phyloP scores from a whole-genome alignment of 768 basidiomycete species.

The Boletus fagicola region DNA sequence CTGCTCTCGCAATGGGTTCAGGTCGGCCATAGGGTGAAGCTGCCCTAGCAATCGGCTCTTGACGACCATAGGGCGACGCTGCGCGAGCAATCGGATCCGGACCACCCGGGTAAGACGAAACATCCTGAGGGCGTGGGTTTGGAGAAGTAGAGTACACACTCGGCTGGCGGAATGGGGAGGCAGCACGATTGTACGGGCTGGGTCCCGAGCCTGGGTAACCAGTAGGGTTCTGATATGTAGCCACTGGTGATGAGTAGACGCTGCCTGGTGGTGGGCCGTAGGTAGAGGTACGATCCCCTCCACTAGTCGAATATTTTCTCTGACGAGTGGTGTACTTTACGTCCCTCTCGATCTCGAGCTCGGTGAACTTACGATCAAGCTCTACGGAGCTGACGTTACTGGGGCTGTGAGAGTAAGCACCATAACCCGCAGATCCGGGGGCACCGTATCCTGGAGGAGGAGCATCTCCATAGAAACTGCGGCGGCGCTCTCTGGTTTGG shows the following conservation, averaged over 20 bases:
- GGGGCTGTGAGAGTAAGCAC: conserved; percentile 27
- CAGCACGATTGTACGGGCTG: conserved; percentile 32
- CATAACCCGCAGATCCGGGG: conserved; percentile 24
- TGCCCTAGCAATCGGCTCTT: conserved; percentile 33
- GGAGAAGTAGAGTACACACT: conserved; percentile 43
- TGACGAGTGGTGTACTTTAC: conserved; percentile 35
- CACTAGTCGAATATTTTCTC: conserved; percentile 46
- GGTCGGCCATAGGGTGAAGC: conserved; percentile 36
- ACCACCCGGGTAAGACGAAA: conserved; percentile 40
- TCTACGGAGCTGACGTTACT: conserved; percentile 26
- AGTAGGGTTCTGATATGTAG: conserved; percentile 25
- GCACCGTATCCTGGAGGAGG: conserved; percentile 30
- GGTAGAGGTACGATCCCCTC: conserved; percentile 30
- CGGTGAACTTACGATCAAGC: conserved; percentile 40
- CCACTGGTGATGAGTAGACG: conserved; percentile 28
- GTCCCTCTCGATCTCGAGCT: conserved; percentile 35
- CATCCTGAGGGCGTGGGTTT: conserved; percentile 47
- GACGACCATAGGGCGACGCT: conserved; percentile 35
- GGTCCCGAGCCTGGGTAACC: conserved; percentile 32
- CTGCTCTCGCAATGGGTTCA: conserved; percentile 21
- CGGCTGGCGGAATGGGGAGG: conserved; percentile 34
- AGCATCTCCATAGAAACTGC: conserved; percentile 47
- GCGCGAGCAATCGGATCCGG: conserved; percentile 34
- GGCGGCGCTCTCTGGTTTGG: conserved; percentile 48
- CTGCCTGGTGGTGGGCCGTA: conserved; percentile 15